Conservation (phyloP, 352 stramenopile species). For the Globisporangium cylindrosporum region DNA sequence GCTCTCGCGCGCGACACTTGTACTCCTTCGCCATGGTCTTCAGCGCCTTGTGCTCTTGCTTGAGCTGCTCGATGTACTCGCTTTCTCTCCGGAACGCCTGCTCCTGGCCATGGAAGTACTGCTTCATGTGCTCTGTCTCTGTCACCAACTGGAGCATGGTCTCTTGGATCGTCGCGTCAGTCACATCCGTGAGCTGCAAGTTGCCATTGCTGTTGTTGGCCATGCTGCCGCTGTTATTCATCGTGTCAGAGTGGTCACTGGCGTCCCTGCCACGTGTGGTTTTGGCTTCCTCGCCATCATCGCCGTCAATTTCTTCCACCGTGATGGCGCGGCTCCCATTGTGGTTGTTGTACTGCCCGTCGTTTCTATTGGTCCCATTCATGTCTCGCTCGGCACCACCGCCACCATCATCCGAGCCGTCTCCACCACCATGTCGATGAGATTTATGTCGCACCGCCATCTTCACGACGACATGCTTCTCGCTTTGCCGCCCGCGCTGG, state of each 20-base stretch:
- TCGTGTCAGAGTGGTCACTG: background rate
- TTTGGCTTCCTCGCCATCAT: background rate
- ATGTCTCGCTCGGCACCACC: background rate
- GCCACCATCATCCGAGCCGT: constrained; percentile 1
- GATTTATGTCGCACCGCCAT: constrained; percentile 10
- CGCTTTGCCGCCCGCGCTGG: constrained; percentile 5
- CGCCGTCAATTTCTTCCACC: constrained; percentile 19
- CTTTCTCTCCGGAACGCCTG: constrained; percentile 27
- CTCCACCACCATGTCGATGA: background rate
- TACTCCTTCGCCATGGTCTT: constrained; percentile 37
- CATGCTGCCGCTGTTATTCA: background rate
- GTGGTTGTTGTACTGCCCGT: background rate
- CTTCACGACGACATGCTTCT: constrained; percentile 17
- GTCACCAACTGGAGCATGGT: constrained; percentile 26
- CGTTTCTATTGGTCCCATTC: constrained; percentile 1
- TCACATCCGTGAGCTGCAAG: constrained; percentile 6
- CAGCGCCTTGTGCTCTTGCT: constrained; percentile 40
- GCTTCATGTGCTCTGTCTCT: constrained; percentile 31
- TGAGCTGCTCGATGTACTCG: constrained; percentile 25
- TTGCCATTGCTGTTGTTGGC: background rate
- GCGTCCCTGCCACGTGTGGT: background rate
- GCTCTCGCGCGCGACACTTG: constrained; percentile 31
- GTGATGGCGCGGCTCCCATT: background rate
- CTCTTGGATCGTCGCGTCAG: constrained; percentile 31
- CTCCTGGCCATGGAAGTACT: constrained; percentile 35